These are phyloP conservation scores for Schoenoplectus tabernaemontani DNA, from an alignment of 202 grass and related monocot genomes.

Conservation along the genomic window DNA sequence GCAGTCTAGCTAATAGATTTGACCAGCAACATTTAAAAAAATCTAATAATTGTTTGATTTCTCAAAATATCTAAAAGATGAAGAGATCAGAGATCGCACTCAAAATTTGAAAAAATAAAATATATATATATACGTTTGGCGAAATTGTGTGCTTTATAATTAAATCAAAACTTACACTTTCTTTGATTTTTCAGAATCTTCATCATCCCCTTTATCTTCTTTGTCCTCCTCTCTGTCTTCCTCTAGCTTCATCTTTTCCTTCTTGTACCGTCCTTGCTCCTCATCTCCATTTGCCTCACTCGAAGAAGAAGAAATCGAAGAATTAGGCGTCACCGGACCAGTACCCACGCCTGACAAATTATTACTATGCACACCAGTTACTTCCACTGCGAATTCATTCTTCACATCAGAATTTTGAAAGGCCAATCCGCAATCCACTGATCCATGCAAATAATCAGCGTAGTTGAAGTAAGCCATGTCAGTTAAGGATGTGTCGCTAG, in stretches of 20 bases:
- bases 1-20: not conserved
- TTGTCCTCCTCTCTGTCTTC: constrained; percentile 34
- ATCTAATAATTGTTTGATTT: not conserved
- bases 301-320: constrained; percentile 65
- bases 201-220: constrained; percentile 27
- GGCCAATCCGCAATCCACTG: not conserved
- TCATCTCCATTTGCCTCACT: constrained; percentile 46
- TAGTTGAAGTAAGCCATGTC: constrained; percentile 22
- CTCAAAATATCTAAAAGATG: not conserved
- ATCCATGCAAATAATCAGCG: constrained; percentile 18
- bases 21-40: constrained; percentile 4
- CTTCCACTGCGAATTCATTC: constrained; percentile 35
- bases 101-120: no score
- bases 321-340: constrained; percentile 50
- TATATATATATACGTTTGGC: no score
- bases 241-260: constrained; percentile 42
- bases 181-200: constrained; percentile 51
- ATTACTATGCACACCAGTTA: constrained; percentile 23
- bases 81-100: not conserved
- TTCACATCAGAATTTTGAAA: constrained; percentile 22
- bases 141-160: no score
- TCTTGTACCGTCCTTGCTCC: constrained; percentile 46
- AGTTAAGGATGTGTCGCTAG: not conserved
- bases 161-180: constrained; percentile 54
- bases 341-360: constrained; percentile 25